Conservation (phyloP, 192 early-diverging fungal genomes). For the Coemansia pectinata region DNA sequence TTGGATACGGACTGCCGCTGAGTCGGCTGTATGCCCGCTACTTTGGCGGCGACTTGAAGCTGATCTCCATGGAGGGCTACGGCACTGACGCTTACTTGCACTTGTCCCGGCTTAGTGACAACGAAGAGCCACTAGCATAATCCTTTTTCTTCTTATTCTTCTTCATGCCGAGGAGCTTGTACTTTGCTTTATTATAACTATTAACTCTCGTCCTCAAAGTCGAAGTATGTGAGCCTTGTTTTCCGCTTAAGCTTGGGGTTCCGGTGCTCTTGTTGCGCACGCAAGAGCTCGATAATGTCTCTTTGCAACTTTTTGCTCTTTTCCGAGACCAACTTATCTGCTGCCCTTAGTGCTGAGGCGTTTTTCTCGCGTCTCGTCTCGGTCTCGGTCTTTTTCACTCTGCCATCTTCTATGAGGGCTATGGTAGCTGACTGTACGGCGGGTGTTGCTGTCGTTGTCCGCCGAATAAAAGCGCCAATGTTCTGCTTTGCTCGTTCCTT, state of each 20-base stretch:
- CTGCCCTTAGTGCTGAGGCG: slow-evolving; percentile 20
- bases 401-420: neutral
- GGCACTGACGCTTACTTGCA: slow-evolving; percentile 97
- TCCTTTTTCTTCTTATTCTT: neutral
- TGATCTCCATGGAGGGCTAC: slow-evolving; percentile 94
- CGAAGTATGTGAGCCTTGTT: slow-evolving; percentile 34
- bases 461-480: slow-evolving; percentile 21
- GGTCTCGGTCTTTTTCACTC: slow-evolving; percentile 6
- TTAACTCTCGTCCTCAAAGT: slow-evolving; percentile 38
- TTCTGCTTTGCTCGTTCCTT: slow-evolving; percentile 19
- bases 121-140: slow-evolving; percentile 81
- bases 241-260: slow-evolving; percentile 26
- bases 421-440: neutral
- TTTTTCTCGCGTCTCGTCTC: slow-evolving; percentile 16
- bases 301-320: slow-evolving; percentile 34
- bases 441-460: neutral
- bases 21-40: slow-evolving; percentile 86
- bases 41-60: slow-evolving; percentile 92
- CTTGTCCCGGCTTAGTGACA: slow-evolving; percentile 83
- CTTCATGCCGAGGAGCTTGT: neutral
- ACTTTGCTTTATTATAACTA: neutral
- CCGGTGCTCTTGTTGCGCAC: slow-evolving; percentile 39
- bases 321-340: slow-evolving; percentile 22
- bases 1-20: slow-evolving; percentile 96
- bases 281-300: slow-evolving; percentile 38